Conservation (phyloP, 169 alveolate genomes). For the Eimeria praecox region DNA sequence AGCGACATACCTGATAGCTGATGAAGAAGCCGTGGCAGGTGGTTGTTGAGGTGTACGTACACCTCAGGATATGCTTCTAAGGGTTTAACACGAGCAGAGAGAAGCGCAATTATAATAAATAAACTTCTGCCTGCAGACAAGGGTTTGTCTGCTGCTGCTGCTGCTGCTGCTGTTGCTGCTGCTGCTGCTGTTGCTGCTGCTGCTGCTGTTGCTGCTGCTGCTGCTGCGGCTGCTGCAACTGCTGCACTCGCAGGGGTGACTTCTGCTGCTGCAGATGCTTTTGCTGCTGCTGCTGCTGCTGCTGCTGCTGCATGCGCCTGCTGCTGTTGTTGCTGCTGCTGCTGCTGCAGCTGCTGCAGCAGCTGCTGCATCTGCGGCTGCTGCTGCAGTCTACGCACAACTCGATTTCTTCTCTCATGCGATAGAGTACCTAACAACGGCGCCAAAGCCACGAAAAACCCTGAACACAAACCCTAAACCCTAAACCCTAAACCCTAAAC, state of each 20-base stretch:
- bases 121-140: neutral
- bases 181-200: constrained; percentile 2
- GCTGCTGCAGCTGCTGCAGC: too few species aligned
- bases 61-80: constrained; percentile 12
- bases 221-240: neutral
- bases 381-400: too few species aligned
- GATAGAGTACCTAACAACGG: neutral
- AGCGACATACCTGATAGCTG: constrained; percentile 16
- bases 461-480: neutral
- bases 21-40: neutral
- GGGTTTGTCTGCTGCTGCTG: constrained; percentile 19
- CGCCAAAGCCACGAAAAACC: constrained; percentile 32
- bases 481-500: constrained; percentile 27
- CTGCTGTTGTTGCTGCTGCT: too few species aligned
- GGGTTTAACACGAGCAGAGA: neutral
- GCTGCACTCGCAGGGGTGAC: neutral
- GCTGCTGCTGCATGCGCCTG: neutral
- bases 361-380: too few species aligned
- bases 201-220: constrained; percentile 18
- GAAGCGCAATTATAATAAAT: neutral
- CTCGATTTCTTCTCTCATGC: too few species aligned
- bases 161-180: constrained; percentile 8
- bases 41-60: constrained; percentile 7
- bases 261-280: constrained; percentile 9
- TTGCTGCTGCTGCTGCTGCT: neutral